A percentile compares a stretch with the other conserved stretches of the same genome.
phyloP scores from a whole-genome alignment of 1,139 yeast genomes.

The Taphrina sp. region DNA sequence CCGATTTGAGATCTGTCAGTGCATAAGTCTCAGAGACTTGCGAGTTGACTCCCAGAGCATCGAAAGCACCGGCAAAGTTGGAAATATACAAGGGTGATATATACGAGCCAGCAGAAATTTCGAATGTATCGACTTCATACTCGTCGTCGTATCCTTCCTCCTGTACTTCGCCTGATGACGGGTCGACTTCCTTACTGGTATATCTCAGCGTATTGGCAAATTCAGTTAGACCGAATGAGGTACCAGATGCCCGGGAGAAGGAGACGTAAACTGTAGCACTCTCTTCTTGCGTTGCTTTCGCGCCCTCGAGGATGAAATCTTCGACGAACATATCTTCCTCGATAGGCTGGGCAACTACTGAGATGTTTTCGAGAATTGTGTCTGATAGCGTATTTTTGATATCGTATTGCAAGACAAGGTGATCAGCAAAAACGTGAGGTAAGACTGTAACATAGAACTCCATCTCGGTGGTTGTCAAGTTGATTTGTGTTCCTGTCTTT shows the following conservation, averaged over 20 bases:
- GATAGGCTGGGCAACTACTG: conserved; percentile 65
- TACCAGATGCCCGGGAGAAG: conserved; percentile 56
- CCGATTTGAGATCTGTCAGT: conserved; percentile 47
- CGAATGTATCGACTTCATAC: conserved; percentile 82
- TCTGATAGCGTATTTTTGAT: conserved; percentile 82
- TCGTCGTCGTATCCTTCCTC: conserved; percentile 94
- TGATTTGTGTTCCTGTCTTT: conserved; percentile 61
- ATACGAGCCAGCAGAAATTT: conserved; percentile 77
- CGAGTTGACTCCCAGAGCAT: conserved; percentile 55
- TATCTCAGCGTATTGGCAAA: conserved; percentile 71
- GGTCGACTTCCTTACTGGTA: conserved; percentile 76
- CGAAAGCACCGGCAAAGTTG: conserved; percentile 71
- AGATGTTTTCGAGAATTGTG: conserved; percentile 71
- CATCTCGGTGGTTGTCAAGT: conserved; percentile 87
- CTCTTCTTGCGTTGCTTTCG: conserved; percentile 66
- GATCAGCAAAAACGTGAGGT: conserved; percentile 74
- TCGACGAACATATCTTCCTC: conserved; percentile 55
- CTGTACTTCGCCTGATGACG: conserved; percentile 65
- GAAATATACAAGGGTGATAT: conserved; percentile 75
- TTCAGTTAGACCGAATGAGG: conserved; percentile 52
- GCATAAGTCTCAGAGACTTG: conserved; percentile 64
- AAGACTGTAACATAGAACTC: conserved; percentile 86
- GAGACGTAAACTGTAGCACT: conserved; percentile 79
- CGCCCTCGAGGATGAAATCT: conserved; percentile 72
- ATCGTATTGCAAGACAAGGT: conserved; percentile 74